Conservation (phyloP, 306 rosid genomes). For the peach (Prunus persica) region DNA sequence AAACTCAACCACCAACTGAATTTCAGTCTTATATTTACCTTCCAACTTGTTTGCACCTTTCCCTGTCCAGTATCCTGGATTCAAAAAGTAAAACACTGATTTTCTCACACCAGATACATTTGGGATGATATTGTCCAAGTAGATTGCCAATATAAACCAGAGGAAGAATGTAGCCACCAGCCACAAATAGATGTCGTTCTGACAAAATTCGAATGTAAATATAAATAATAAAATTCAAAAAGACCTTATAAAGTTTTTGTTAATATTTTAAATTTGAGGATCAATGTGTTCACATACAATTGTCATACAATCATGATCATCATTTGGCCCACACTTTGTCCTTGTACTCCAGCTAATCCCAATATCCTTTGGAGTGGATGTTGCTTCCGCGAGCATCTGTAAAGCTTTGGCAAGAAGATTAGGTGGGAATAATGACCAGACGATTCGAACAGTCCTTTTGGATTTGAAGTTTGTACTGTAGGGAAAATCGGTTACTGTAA, state of each 20-base stretch:
- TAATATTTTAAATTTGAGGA: not conserved
- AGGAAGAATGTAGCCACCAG: conserved; percentile 60
- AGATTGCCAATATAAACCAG: conserved; percentile 82
- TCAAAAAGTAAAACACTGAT: conserved; percentile 63
- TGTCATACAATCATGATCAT: conserved; percentile 46
- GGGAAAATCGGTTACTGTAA: conserved; percentile 48
- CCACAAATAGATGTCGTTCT: conserved; percentile 74
- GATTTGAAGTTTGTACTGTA: conserved; percentile 17
- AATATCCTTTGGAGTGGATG: conserved; percentile 43
- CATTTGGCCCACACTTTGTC: conserved; percentile 42
- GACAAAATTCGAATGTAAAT: conserved; percentile 31
- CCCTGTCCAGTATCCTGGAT: conserved; percentile 75
- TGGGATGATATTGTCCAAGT: conserved; percentile 83
- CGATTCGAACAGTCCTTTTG: conserved; percentile 17
- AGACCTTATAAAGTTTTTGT: not conserved
- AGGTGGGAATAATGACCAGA: conserved; percentile 89
- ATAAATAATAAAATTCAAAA: not conserved
- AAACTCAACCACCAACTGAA: conserved; percentile 14
- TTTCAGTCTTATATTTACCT: conserved; percentile 43
- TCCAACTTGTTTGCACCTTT: conserved; percentile 63
- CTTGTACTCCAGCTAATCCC: conserved; percentile 83
- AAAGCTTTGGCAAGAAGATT: conserved; percentile 75
- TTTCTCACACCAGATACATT: conserved; percentile 86
- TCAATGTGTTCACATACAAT: conserved; percentile 46
- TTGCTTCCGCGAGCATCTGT: conserved; percentile 50